Base-by-base conservation (phyloP, 306 rosid genomes). In the Sindora glabra region DNA sequence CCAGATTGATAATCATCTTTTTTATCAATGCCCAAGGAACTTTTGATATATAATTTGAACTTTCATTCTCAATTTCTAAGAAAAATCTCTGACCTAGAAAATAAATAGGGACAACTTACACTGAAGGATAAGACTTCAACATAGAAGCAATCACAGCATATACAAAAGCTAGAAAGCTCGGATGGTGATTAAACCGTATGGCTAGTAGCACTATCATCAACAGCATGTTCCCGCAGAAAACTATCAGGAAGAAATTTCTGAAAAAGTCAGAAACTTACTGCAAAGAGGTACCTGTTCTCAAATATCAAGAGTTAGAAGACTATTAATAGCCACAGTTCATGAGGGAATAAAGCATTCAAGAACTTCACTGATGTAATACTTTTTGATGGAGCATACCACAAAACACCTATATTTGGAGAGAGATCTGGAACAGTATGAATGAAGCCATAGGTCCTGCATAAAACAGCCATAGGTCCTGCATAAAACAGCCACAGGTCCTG, bases 191-290 rank as follows among this genome's bases (percentile, higher is more conserved):
- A 51, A 87, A 83, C 68, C 95, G 84, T 49, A 91, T 42, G 65
- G 92, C 89, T 80, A 91, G 75, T 40, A 95, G 96, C 45, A 80
- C 53, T 77, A 85, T 70, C 96, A 91, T 83, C 80, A 87, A 81
- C 36, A 87, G 72, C 76, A 91, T 80, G 75, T 91, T 87, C 76
- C 86, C 83, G 11, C 81, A 84, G 78, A 91, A 91, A 56, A 91
- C 97, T 56, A 91, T 77, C 73, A 91, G 81, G 66, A 87, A 91
- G 74, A 91, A 91, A 49, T 67, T 74, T 68, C 96, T 77, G 86
- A 87, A 87, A 54, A 91, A 91, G 19, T 91, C 91, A 0, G 87
- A 91, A 77, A 85, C 97, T 86, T 91, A n/a, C 97, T 1, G 97
- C 97, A 57, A 91, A 91, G 83, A 87, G 86, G 79, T 91, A 91